Base-by-base conservation (phyloP, 768 basidiomycete species). In the Hortiboletus flavorubellus region DNA sequence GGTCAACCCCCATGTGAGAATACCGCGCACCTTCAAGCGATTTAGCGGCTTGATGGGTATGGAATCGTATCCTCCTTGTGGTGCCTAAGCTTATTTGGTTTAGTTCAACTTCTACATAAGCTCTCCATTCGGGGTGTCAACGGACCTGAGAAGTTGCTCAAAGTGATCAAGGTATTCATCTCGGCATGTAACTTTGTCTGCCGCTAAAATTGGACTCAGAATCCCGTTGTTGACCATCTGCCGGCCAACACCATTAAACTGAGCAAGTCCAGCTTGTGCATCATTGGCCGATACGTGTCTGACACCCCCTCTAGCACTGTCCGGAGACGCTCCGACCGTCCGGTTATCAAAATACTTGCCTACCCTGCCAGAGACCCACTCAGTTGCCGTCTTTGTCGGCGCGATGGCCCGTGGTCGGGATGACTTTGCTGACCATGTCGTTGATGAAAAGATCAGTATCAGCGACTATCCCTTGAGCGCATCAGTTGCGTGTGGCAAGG, bases 11-110 rank as follows among this genome's bases (percentile, higher is more conserved):
- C 89, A 92, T 73, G 94, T 98, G 11, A 84, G 97, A 53, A 99
- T 99, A 65, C 97, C 97, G 11, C 82, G 97, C 59, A 99, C 97
- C 12, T 98, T 99, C 75, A 99, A 99, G 75, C 85, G 97, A 10
- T 99, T 99, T 74, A 93, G 92, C 54, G 97, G 97, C 21, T 78
- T 99, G 60, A 99, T 99, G 97, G 95, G 94, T 96, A 66, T 59
- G 79, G 58, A 66, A 9, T 14, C 35, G 21, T 41, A 0, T n/a
- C 8, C 9, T 16, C 3, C 8, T 21, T 33, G 8, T 8, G 1
- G 4, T 12, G 1, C 11, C 45, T n/a, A 37, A 15, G 40, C 61
- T 59, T 26, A 62, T 49, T 42, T 29, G 8, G 33, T 53, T 38
- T 9, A 97, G 96, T 98, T 12, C 97, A 98, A 87, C 81, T 99